Evolutionary conservation across 306 rosid species (phyloP).

Genomic region (Alnus rubra): DNA sequence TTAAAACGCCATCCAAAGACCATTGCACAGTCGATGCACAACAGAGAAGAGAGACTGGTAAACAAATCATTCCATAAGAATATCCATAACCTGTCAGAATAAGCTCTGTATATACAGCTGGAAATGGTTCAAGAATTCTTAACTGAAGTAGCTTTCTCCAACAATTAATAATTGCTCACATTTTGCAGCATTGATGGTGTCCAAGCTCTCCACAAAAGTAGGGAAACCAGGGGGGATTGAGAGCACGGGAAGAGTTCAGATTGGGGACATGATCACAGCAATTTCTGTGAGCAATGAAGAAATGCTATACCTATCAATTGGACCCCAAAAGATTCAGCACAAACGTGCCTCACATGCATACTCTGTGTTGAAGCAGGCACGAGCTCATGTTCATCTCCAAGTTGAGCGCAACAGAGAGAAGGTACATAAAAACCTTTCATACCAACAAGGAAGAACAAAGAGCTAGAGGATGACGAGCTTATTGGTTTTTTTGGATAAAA

Average conservation of each 20-base stretch:
- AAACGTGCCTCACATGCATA: not conserved
- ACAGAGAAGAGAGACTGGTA: not conserved
- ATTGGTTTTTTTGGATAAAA: not conserved
- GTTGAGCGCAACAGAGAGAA: constrained; percentile 1
- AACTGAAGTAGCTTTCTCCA: not conserved
- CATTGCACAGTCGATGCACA: not conserved
- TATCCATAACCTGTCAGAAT: not conserved
- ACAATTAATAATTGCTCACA: not conserved
- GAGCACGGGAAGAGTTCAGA: constrained; percentile 7
- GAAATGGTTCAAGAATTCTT: not conserved
- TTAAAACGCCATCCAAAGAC: not conserved
- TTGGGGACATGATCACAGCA: not conserved
- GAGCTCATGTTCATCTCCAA: not conserved
- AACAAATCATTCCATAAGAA: not conserved
- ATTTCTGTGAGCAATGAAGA: not conserved
- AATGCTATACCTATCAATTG: constrained; percentile 4
- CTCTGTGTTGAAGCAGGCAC: constrained; percentile 1
- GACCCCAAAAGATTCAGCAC: constrained; percentile 4
- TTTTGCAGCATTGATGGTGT: constrained; percentile 1
- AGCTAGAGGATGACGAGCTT: not conserved
- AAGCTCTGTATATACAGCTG: not conserved
- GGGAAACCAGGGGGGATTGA: constrained; percentile 2
- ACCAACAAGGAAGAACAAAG: not conserved
- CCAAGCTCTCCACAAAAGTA: constrained; percentile 1
- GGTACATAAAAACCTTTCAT: not conserved